phyloP scores from a whole-genome alignment of 805 yeast genomes.

The Candida andamanensis region DNA sequence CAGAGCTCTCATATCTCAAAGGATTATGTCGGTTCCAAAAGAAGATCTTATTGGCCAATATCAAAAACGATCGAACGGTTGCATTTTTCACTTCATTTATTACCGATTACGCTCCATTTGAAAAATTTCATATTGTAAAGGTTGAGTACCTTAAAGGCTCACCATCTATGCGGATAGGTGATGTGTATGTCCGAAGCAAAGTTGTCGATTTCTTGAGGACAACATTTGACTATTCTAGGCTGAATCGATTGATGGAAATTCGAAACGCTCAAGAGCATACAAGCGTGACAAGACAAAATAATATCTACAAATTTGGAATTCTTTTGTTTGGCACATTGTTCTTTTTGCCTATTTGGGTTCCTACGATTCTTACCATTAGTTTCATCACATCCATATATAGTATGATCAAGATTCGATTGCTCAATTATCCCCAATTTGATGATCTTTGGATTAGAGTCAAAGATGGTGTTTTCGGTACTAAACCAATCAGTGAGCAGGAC shows the following conservation, averaged over 20 bases:
- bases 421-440: constrained; percentile 18
- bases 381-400: constrained; percentile 36
- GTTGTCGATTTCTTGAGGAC: constrained; percentile 48
- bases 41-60: constrained; percentile 64
- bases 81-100: constrained; percentile 82
- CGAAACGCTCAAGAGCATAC: constrained; percentile 33
- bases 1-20: constrained; percentile 41
- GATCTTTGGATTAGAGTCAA: constrained; percentile 32
- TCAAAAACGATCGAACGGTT: constrained; percentile 79
- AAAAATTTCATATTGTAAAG: constrained; percentile 37
- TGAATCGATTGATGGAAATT: background rate
- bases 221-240: constrained; percentile 1
- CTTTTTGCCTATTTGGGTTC: constrained; percentile 48
- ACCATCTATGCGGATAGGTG: constrained; percentile 38
- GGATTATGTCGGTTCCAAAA: constrained; percentile 57
- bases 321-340: constrained; percentile 22
- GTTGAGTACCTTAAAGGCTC: constrained; percentile 44
- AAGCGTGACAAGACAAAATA: constrained; percentile 27
- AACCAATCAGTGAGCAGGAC: constrained; percentile 26
- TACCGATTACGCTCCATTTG: constrained; percentile 69
- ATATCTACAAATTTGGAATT: constrained; percentile 16
- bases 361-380: constrained; percentile 35
- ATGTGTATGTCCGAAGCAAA: constrained; percentile 37
- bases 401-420: constrained; percentile 29
- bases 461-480: constrained; percentile 26